phyloP scores from a whole-genome alignment of 225 moss, liverwort and hornwort species.

The Ulota crispa region DNA sequence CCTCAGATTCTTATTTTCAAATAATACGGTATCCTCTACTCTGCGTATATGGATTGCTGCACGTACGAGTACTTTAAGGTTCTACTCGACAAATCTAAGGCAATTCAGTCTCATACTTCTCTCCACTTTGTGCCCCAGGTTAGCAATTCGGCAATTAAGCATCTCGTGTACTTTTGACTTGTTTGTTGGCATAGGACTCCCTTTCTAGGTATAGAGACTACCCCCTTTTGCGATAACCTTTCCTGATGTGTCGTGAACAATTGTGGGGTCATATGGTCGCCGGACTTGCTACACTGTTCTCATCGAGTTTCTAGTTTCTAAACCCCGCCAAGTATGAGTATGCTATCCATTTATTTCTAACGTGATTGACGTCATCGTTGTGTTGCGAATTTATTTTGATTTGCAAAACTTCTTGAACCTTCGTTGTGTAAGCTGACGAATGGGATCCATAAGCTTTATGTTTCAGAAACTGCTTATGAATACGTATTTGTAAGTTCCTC shows the following conservation, averaged over 20 bases:
- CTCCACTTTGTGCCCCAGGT: conserved; percentile 16
- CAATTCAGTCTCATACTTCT: conserved; percentile 17
- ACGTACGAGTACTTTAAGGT: conserved; percentile 15
- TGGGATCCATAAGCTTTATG: conserved; percentile 8
- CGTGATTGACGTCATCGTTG: not conserved
- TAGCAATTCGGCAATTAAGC: conserved; percentile 32
- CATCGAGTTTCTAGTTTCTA: conserved; percentile 18
- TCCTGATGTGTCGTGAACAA: not conserved
- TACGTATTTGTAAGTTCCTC: not conserved
- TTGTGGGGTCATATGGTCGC: not conserved
- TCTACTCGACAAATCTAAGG: not conserved
- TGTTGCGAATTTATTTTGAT: not conserved
- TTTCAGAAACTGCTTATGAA: not conserved
- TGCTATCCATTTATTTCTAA: not conserved
- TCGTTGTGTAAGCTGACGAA: not conserved
- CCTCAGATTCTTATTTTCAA: conserved; percentile 3
- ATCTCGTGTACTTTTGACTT: conserved; percentile 7
- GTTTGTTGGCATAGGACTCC: not conserved
- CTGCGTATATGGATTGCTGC: conserved; percentile 23
- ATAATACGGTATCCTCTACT: not conserved
- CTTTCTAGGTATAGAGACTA: conserved; percentile 14
- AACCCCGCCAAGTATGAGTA: conserved; percentile 4
- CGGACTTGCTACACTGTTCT: conserved; percentile 12
- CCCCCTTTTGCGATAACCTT: not conserved
- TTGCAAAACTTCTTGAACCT: not conserved